Conservation (phyloP, 2,329 filamentous ascomycete genomes). For the Paraconiothyrium brasiliense region DNA sequence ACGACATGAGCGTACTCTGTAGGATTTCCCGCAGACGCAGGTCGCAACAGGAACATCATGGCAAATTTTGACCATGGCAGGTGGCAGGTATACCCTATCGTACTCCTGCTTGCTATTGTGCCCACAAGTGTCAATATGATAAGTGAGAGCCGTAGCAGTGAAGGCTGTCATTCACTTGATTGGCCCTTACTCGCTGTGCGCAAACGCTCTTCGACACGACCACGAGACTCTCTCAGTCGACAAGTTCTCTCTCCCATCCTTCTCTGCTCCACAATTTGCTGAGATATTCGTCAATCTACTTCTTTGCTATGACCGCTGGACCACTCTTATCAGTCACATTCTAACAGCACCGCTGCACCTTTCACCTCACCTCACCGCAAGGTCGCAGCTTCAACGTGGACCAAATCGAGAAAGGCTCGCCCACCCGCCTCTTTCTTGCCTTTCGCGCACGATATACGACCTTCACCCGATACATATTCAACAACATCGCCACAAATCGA, state of each 20-base stretch:
- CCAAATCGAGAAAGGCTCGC: background rate
- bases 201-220: constrained; percentile 7
- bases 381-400: background rate
- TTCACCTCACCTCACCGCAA: background rate
- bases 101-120: background rate
- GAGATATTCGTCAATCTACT: background rate
- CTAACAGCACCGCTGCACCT: background rate
- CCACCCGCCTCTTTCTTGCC: background rate
- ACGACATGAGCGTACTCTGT: too few relatives aligned
- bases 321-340: background rate
- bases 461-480: background rate
- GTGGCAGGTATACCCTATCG: too few relatives aligned
- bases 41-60: too few relatives aligned
- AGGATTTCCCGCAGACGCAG: too few relatives aligned
- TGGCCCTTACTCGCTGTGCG: background rate
- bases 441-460: background rate
- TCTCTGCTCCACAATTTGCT: background rate
- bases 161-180: background rate
- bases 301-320: background rate
- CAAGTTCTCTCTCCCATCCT: background rate
- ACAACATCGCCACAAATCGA: background rate
- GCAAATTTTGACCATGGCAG: too few relatives aligned
- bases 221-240: background rate
- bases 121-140: background rate
- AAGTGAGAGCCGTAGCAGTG: background rate